Evolutionary conservation across 306 rosid genomes (phyloP).

Genomic region (Pterocarpus santalinus): DNA sequence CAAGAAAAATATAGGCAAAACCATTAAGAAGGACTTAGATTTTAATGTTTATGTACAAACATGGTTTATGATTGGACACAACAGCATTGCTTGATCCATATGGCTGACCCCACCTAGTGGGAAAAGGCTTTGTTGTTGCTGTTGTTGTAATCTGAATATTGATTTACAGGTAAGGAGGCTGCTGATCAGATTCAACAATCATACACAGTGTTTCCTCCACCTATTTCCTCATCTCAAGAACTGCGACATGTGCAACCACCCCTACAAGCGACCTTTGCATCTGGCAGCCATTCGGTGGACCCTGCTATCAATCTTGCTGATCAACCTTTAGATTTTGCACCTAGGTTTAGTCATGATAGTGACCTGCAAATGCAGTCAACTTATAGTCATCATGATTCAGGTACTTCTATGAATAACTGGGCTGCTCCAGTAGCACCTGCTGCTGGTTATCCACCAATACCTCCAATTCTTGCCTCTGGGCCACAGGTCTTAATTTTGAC

Average conservation of each 20-base stretch:
- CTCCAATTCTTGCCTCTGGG: slow-evolving; percentile 74
- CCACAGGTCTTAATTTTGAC: slow-evolving; percentile 73
- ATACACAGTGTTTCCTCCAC: slow-evolving; percentile 55
- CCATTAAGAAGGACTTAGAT: not conserved
- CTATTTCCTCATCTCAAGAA: slow-evolving; percentile 67
- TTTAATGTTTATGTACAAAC: not conserved
- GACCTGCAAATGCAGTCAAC: slow-evolving; percentile 65
- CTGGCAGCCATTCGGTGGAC: slow-evolving; percentile 62
- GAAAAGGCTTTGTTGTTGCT: not conserved
- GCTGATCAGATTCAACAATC: slow-evolving; percentile 67
- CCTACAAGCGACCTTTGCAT: slow-evolving; percentile 55
- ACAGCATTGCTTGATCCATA: not conserved
- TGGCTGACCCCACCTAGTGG: not conserved
- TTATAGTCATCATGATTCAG: slow-evolving; percentile 72
- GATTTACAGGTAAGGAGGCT: slow-evolving; percentile 70
- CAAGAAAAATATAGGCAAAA: not conserved
- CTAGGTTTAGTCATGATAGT: slow-evolving; percentile 70
- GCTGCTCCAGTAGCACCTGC: slow-evolving; percentile 67
- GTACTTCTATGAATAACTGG: slow-evolving; percentile 75
- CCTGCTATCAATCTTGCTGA: slow-evolving; percentile 74
- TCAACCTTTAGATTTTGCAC: slow-evolving; percentile 93
- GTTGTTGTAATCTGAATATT: slow-evolving; percentile 48
- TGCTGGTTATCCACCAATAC: slow-evolving; percentile 69
- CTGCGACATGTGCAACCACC: slow-evolving; percentile 68
- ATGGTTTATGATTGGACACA: not conserved